Evolutionary conservation across 495 filamentous ascomycete species (phyloP).

Genomic region (Penicillium nucicola): DNA sequence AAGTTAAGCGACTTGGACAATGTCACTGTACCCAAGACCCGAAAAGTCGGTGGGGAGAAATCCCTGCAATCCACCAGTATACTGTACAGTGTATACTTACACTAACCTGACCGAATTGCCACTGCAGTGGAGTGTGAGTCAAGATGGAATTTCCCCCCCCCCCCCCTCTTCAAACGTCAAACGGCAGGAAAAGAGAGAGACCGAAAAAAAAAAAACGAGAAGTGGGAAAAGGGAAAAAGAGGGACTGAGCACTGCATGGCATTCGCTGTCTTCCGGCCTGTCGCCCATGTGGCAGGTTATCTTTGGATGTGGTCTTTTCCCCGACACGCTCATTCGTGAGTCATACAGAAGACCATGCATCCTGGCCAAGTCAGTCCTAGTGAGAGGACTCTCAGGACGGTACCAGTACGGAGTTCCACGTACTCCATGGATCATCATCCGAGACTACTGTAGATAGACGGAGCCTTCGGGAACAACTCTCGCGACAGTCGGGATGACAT

Average conservation of each 20-base stretch:
- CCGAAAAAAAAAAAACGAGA: too few relatives aligned
- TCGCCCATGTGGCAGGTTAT: constrained; percentile 18
- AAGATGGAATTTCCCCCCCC: background rate
- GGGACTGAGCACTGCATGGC: constrained; percentile 7
- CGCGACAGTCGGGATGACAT: constrained; percentile 22
- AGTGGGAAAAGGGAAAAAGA: constrained; percentile 2
- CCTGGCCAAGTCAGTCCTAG: background rate
- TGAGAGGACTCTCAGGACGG: too few relatives aligned
- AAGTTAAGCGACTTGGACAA: too few relatives aligned
- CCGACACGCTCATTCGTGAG: constrained; percentile 8
- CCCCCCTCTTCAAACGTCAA: background rate
- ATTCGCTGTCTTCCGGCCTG: constrained; percentile 2
- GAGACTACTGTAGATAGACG: too few relatives aligned
- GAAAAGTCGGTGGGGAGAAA: constrained; percentile 27
- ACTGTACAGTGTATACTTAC: background rate
- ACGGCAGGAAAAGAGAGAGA: constrained; percentile 3
- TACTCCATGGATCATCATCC: background rate
- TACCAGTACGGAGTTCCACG: background rate
- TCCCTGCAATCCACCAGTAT: constrained; percentile 10
- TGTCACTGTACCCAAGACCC: constrained; percentile 20
- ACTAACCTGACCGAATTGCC: constrained; percentile 7
- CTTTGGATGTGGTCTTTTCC: constrained; percentile 15
- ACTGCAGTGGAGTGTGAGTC: constrained; percentile 10
- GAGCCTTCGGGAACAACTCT: constrained; percentile 1
- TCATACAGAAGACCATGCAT: background rate